Percentiles rank a stretch among this genome's conserved stretches.
Evolutionary conservation across 768 basidiomycete species (phyloP).

Genomic region (Rhizopogon vesiculosus): DNA sequence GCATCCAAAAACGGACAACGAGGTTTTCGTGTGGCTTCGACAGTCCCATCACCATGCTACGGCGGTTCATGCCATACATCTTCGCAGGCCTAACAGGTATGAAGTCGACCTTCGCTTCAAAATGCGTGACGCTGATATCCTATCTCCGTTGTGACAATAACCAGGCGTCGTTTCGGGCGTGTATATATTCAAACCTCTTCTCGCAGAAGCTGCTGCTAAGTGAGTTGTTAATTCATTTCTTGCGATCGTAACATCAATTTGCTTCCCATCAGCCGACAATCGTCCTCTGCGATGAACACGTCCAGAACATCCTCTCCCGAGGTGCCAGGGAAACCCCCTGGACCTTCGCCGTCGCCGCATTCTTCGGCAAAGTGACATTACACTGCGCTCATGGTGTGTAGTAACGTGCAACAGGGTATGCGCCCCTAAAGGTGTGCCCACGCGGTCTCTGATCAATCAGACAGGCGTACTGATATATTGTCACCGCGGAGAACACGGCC

Average conservation of each 20-base stretch:
- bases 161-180: constrained; percentile 58
- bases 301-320: neutral
- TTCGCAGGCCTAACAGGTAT: constrained; percentile 57
- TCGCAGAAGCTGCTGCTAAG: constrained; percentile 19
- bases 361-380: constrained; percentile 1
- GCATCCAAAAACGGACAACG: neutral
- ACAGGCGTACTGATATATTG: neutral
- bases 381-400: neutral
- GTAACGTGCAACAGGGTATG: constrained; percentile 1
- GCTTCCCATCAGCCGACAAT: neutral
- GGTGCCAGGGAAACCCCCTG: neutral
- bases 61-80: constrained; percentile 44
- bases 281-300: neutral
- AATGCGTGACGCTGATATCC: neutral
- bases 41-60: constrained; percentile 22
- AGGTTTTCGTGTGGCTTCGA: neutral
- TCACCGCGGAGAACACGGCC: neutral
- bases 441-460: neutral
- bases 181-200: constrained; percentile 59
- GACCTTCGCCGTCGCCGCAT: neutral
- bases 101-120: neutral
- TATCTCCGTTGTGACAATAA: constrained; percentile 1
- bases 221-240: constrained; percentile 5
- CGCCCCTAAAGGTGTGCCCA: neutral
- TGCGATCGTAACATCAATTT: neutral